Percentiles rank a stretch among this genome's conserved stretches.
Evolutionary conservation across 2,329 filamentous ascomycete species (phyloP).

Genomic region (Ophiocordyceps camponoti-leonardi): DNA sequence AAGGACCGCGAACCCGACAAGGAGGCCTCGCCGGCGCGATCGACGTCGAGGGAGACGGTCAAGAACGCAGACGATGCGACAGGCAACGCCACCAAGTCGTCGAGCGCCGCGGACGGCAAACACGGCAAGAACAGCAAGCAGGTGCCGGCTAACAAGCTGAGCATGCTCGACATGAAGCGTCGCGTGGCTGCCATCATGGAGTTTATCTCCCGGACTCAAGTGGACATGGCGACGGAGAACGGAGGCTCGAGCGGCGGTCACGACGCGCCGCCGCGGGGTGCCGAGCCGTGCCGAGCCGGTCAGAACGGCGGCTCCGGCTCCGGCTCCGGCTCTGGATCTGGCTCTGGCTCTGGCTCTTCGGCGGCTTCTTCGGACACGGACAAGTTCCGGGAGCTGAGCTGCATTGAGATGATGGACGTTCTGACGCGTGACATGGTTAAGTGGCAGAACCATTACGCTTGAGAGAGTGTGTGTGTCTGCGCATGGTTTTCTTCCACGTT

Average conservation of each 20-base stretch:
- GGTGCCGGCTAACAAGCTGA: constrained; percentile 48
- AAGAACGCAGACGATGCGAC: constrained; percentile 17
- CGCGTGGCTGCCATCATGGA: constrained; percentile 72
- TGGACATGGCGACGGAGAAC: constrained; percentile 59
- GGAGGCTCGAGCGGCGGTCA: constrained; percentile 19
- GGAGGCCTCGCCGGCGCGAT: constrained; percentile 39
- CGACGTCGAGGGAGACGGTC: constrained; percentile 32
- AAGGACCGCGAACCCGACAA: constrained; percentile 49
- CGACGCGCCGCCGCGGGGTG: constrained; percentile 17
- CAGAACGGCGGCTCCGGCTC: constrained; percentile 15
- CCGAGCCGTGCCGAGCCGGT: constrained; percentile 7
- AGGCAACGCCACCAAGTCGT: constrained; percentile 19
- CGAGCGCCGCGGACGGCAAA: constrained; percentile 26
- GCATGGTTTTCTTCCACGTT: too few species aligned
- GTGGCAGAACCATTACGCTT: constrained; percentile 61
- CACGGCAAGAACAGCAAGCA: constrained; percentile 33
- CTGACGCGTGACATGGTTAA: constrained; percentile 65
- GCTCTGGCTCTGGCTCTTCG: too few species aligned
- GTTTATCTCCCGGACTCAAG: constrained; percentile 76
- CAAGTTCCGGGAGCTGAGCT: constrained; percentile 60
- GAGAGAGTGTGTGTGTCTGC: too few species aligned
- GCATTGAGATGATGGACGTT: constrained; percentile 81
- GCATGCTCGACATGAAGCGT: constrained; percentile 76
- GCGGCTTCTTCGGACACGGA: constrained; percentile 12
- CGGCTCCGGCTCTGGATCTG: too few species aligned